phyloP scores from a whole-genome alignment of 352 stramenopile species.

The Globisporangium alternatum region DNA sequence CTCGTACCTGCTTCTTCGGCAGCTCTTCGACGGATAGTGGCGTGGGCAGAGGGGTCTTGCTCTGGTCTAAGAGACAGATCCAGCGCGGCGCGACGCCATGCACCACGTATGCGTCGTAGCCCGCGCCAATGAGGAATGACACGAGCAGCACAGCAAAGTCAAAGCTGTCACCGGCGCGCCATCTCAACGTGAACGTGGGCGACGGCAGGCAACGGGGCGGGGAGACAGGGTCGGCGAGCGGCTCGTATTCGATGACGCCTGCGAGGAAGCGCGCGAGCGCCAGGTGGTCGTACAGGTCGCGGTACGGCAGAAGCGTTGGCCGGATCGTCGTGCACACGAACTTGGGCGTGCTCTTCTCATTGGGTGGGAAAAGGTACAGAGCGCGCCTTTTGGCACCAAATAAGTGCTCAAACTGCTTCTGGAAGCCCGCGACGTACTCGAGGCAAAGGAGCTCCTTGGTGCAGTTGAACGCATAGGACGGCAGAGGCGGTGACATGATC shows the following conservation, averaged over 20 bases:
- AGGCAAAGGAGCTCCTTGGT: conserved; percentile 92
- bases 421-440: conserved; percentile 92
- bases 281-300: conserved; percentile 91
- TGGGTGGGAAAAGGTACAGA: conserved; percentile 89
- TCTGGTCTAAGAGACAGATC: conserved; percentile 92
- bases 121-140: conserved; percentile 91
- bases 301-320: conserved; percentile 90
- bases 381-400: conserved; percentile 63
- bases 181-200: conserved; percentile 85
- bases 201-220: conserved; percentile 80
- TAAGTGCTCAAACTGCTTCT: conserved; percentile 86
- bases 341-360: conserved; percentile 92
- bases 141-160: conserved; percentile 88
- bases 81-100: conserved; percentile 83
- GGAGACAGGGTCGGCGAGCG: conserved; percentile 77
- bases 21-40: conserved; percentile 51
- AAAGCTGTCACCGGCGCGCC: conserved; percentile 90
- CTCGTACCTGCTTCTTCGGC: conserved; percentile 27
- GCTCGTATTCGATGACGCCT: conserved; percentile 92
- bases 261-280: conserved; percentile 88
- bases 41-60: conserved; percentile 59
- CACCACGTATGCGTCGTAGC: conserved; percentile 95
- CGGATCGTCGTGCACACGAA: conserved; percentile 94
- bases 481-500: conserved; percentile 21
- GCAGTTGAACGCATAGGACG: conserved; percentile 59